These are phyloP conservation scores for Fusarium virguliforme DNA, from an alignment of 2,329 filamentous ascomycete species.

Conservation along the genomic window DNA sequence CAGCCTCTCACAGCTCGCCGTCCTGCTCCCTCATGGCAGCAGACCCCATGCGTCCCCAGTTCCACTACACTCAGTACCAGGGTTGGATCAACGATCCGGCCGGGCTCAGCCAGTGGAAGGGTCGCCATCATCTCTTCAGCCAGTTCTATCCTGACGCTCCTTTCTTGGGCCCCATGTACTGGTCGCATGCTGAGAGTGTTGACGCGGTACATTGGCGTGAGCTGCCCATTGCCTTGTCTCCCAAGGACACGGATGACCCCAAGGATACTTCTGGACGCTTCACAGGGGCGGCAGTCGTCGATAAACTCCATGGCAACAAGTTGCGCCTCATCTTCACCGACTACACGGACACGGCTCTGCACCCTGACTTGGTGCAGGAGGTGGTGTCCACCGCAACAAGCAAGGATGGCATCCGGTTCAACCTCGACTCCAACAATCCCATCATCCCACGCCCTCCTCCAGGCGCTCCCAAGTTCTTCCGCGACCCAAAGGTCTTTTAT, in stretches of 20 bases:
- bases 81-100: conserved; percentile 53
- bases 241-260: conserved; percentile 25
- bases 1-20: conserved; percentile 18
- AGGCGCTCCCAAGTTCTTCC: conserved; percentile 40
- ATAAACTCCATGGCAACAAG: conserved; percentile 27
- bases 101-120: conserved; percentile 46
- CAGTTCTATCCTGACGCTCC: conserved; percentile 48
- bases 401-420: conserved; percentile 44
- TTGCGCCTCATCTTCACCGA: conserved; percentile 48
- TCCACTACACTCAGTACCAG: conserved; percentile 50
- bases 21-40: conserved; percentile 46
- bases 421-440: conserved; percentile 38
- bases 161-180: conserved; percentile 50
- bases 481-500: conserved; percentile 49
- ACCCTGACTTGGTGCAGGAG: conserved; percentile 47
- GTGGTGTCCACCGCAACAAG: conserved; percentile 45
- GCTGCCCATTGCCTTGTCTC: conserved; percentile 42
- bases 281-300: conserved; percentile 47
- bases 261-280: conserved; percentile 46
- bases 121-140: conserved; percentile 51
- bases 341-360: conserved; percentile 41
- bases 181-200: conserved; percentile 46
- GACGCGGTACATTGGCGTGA: conserved; percentile 50
- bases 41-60: conserved; percentile 50
- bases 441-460: conserved; percentile 38